Evolutionary conservation across 768 basidiomycete genomes (phyloP).

Genomic region (Termitomyces sp.): DNA sequence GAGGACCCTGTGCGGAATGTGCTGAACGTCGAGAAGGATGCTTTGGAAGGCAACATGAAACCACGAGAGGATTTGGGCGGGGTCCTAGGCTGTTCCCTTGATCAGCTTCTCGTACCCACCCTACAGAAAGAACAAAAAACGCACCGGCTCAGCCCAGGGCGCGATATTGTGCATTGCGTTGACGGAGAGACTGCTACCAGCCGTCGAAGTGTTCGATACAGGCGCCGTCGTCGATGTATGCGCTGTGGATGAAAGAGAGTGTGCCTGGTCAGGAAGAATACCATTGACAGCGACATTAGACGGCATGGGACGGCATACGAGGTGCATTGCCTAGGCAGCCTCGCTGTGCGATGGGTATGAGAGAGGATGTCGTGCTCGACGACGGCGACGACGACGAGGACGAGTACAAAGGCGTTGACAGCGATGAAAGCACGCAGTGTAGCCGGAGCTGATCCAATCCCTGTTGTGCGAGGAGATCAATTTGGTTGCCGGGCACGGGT

Average conservation of each 20-base stretch:
- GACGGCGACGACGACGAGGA: conserved; percentile 3
- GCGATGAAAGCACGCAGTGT: conserved; percentile 3
- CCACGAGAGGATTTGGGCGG: conserved; percentile 33
- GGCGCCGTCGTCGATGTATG: conserved; percentile 6
- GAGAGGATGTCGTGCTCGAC: background rate
- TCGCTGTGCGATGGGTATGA: background rate
- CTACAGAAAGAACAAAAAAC: conserved; percentile 1
- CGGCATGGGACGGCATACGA: conserved; percentile 8
- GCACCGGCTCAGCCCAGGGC: conserved; percentile 16
- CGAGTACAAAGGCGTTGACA: conserved; percentile 9
- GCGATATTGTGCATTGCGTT: conserved; percentile 5
- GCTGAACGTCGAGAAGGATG: conserved; percentile 27
- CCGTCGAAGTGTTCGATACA: background rate
- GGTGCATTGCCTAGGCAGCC: conserved; percentile 5
- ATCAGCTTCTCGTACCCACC: background rate
- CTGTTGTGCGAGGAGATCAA: background rate
- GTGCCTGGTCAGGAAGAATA: conserved; percentile 2
- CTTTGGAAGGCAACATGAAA: conserved; percentile 33
- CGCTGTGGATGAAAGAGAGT: background rate
- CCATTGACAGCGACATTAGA: background rate
- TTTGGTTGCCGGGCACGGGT: background rate
- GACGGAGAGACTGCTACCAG: conserved; percentile 1
- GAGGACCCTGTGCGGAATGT: conserved; percentile 25
- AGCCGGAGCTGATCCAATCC: background rate
- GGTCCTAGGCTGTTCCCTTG: conserved; percentile 30